phyloP scores from a whole-genome alignment of 1,284 basidiomycete genomes.

The Ceratobasidium sp. region DNA sequence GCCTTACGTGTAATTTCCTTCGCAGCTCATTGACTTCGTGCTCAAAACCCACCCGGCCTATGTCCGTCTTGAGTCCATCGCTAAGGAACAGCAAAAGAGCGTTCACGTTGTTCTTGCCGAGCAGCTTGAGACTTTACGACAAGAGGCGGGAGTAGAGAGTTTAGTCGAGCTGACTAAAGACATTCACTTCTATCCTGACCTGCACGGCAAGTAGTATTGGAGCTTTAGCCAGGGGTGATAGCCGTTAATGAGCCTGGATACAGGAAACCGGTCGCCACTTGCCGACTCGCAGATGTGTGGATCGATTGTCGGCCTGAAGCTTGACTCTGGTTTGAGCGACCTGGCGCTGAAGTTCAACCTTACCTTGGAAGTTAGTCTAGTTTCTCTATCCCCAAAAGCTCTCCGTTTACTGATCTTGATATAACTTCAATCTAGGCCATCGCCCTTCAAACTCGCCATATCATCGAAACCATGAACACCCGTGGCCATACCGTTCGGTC shows the following conservation, averaged over 20 bases:
- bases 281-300: constrained; percentile 95
- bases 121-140: constrained; percentile 75
- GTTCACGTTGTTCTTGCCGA: constrained; percentile 76
- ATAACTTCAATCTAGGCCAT: constrained; percentile 68
- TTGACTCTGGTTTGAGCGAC: constrained; percentile 83
- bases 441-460: constrained; percentile 94
- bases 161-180: constrained; percentile 89
- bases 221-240: background rate
- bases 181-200: constrained; percentile 94
- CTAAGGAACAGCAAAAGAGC: constrained; percentile 60
- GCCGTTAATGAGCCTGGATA: background rate
- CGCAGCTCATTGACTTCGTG: constrained; percentile 91
- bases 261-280: constrained; percentile 95
- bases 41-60: constrained; percentile 93
- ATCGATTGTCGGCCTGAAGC: constrained; percentile 86
- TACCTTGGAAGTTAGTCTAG: constrained; percentile 76
- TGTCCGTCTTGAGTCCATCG: constrained; percentile 70
- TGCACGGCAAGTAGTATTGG: constrained; percentile 71
- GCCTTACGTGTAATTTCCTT: background rate
- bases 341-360: constrained; percentile 92
- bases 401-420: background rate
- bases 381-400: background rate
- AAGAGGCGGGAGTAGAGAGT: constrained; percentile 70
- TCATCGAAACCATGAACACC: constrained; percentile 90
- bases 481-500: constrained; percentile 87